phyloP scores from a whole-genome alignment of 1,284 basidiomycete genomes.

The Sporisorium graminicola region DNA sequence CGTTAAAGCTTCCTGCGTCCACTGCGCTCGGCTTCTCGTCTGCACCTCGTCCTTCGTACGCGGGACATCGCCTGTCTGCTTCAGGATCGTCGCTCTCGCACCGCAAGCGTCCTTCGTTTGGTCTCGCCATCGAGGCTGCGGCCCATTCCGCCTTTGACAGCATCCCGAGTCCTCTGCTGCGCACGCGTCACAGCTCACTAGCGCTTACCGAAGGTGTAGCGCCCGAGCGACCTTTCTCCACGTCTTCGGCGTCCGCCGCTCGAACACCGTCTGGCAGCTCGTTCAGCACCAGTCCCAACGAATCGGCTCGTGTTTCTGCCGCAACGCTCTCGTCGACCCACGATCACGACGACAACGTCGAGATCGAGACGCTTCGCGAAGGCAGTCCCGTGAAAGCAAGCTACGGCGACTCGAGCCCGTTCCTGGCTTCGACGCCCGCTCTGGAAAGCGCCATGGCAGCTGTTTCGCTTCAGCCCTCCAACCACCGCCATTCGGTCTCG shows the following conservation, averaged over 20 bases:
- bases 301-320: constrained; percentile 31
- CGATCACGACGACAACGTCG: constrained; percentile 24
- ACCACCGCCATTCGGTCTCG: constrained; percentile 29
- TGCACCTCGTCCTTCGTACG: constrained; percentile 9
- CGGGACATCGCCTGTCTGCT: constrained; percentile 23
- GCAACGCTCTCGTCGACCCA: constrained; percentile 31
- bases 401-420: background rate
- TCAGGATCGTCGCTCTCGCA: constrained; percentile 33
- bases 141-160: constrained; percentile 50
- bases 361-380: constrained; percentile 36
- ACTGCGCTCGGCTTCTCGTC: constrained; percentile 10
- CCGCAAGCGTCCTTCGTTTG: constrained; percentile 49
- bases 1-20: background rate
- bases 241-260: constrained; percentile 29
- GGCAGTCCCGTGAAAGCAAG: constrained; percentile 14
- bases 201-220: constrained; percentile 15
- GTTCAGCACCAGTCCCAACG: constrained; percentile 17
- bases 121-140: constrained; percentile 45
- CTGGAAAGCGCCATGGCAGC: constrained; percentile 29
- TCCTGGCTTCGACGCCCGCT: constrained; percentile 9
- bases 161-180: constrained; percentile 47
- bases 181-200: constrained; percentile 27
- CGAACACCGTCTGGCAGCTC: constrained; percentile 13
- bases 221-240: constrained; percentile 20
- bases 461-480: constrained; percentile 5